Conservation (phyloP, 495 filamentous ascomycete genomes). For the Chaetomium cochliodes region DNA sequence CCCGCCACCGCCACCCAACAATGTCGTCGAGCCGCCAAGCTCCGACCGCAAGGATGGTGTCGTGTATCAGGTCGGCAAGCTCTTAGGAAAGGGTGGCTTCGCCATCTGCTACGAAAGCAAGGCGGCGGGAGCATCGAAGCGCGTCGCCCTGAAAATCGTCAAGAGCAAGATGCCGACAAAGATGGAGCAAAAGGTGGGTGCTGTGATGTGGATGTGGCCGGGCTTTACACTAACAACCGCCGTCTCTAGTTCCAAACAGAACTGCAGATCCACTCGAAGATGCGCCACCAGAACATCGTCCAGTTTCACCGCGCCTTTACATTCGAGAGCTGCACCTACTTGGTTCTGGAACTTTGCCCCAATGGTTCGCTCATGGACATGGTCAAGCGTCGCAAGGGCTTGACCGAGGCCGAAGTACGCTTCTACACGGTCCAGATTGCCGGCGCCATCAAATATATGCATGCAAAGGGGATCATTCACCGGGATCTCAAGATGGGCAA, state of each 20-base stretch:
- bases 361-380: slow-evolving; percentile 99
- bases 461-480: slow-evolving; percentile 91
- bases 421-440: slow-evolving; percentile 91
- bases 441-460: slow-evolving; percentile 95
- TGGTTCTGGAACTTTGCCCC: slow-evolving; percentile 88
- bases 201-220: neutral
- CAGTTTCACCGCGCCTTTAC: slow-evolving; percentile 93
- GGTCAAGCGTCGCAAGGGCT: slow-evolving; percentile 79
- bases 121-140: slow-evolving; percentile 59
- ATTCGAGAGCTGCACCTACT: slow-evolving; percentile 82
- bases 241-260: slow-evolving; percentile 89
- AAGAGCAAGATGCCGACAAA: slow-evolving; percentile 81
- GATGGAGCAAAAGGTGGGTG: slow-evolving; percentile 77
- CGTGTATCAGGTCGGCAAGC: slow-evolving; percentile 76
- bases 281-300: slow-evolving; percentile 91
- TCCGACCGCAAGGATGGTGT: slow-evolving; percentile 63
- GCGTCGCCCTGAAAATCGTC: slow-evolving; percentile 87
- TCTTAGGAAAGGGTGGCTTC: slow-evolving; percentile 91
- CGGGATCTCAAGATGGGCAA: slow-evolving; percentile 98
- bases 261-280: slow-evolving; percentile 95
- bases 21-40: slow-evolving; percentile 70
- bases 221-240: slow-evolving; percentile 38
- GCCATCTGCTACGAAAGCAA: slow-evolving; percentile 84
- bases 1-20: slow-evolving; percentile 71
- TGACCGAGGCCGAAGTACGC: slow-evolving; percentile 88